phyloP scores from a whole-genome alignment of 352 stramenopile species.

The Globisporangium uncinulatum region DNA sequence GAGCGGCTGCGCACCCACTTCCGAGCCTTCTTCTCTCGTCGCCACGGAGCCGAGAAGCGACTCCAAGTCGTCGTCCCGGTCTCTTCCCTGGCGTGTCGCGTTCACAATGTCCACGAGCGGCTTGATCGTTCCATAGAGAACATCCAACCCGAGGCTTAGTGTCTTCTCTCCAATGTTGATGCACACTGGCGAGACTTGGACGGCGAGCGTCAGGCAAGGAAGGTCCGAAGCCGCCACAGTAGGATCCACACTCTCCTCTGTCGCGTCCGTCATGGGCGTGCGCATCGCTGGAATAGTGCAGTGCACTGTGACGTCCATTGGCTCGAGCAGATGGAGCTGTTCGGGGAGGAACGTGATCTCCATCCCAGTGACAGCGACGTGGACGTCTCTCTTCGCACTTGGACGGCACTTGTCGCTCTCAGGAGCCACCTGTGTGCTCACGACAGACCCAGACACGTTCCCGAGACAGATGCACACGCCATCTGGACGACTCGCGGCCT shows the following conservation, averaged over 20 bases:
- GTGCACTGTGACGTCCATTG: constrained; percentile 3
- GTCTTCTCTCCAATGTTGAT: constrained; percentile 20
- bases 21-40: constrained; percentile 6
- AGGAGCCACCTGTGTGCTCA: background rate
- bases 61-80: constrained; percentile 6
- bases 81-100: constrained; percentile 4
- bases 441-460: constrained; percentile 9
- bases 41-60: constrained; percentile 9
- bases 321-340: constrained; percentile 13
- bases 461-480: constrained; percentile 13
- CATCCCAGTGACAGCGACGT: constrained; percentile 9
- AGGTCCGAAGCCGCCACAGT: too few relatives aligned
- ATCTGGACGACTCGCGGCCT: background rate
- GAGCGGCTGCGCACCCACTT: background rate
- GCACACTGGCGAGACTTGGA: constrained; percentile 9
- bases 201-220: background rate
- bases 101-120: constrained; percentile 15
- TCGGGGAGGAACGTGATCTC: constrained; percentile 17
- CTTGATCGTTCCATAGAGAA: constrained; percentile 16
- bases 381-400: background rate
- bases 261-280: background rate
- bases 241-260: background rate
- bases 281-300: constrained; percentile 4
- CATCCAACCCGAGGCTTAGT: constrained; percentile 10
- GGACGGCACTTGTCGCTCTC: background rate